Evolutionary conservation across 2,329 filamentous ascomycete species (phyloP).

Genomic region (Immersiporthe knoxdaviesiana): DNA sequence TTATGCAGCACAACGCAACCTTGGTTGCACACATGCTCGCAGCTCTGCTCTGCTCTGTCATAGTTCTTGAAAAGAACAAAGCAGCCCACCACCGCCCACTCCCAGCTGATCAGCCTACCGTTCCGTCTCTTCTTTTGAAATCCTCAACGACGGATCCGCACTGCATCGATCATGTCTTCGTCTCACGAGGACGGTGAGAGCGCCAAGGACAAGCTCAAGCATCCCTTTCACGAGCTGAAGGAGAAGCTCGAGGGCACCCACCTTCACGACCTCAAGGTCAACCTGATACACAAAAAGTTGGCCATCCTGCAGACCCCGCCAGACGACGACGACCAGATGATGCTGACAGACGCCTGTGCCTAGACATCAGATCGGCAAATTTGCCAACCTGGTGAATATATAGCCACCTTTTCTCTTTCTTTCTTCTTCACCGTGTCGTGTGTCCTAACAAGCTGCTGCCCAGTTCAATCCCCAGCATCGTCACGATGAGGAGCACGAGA

Average conservation of each 20-base stretch:
- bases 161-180: slow-evolving; percentile 21
- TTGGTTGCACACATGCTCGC: neutral
- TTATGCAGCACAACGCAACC: neutral
- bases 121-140: neutral
- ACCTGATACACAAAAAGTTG: slow-evolving; percentile 63
- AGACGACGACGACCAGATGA: neutral
- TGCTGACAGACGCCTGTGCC: slow-evolving; percentile 14
- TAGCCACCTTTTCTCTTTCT: neutral
- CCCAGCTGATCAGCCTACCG: neutral
- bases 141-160: neutral
- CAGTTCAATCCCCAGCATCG: slow-evolving; percentile 85
- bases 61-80: neutral
- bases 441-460: neutral
- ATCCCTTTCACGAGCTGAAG: slow-evolving; percentile 49
- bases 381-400: slow-evolving; percentile 60
- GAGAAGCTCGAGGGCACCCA: slow-evolving; percentile 59
- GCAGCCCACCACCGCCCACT: neutral
- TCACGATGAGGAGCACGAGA: slow-evolving; percentile 91
- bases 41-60: neutral
- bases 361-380: slow-evolving; percentile 64
- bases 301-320: slow-evolving; percentile 23
- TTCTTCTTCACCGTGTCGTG: neutral
- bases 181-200: slow-evolving; percentile 29
- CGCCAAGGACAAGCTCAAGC: slow-evolving; percentile 53
- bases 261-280: slow-evolving; percentile 61